Conservation (phyloP, 2,329 filamentous ascomycete genomes). For the Alternaria sp. region DNA sequence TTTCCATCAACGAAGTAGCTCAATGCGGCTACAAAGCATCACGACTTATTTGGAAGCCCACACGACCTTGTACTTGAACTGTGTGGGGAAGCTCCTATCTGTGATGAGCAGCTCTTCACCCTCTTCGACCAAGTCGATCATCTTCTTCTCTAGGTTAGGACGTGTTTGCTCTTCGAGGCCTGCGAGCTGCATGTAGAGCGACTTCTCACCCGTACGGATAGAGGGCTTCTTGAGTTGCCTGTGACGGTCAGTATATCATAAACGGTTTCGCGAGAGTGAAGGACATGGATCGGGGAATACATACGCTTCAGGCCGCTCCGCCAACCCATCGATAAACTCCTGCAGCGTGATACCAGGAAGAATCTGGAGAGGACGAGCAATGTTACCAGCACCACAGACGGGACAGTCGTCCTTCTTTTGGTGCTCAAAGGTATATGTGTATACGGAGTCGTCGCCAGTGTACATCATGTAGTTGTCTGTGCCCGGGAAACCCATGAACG, state of each 20-base stretch:
- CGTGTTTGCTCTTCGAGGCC: slow-evolving; percentile 85
- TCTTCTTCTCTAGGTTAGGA: slow-evolving; percentile 79
- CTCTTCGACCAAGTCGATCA: slow-evolving; percentile 77
- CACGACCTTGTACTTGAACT: slow-evolving; percentile 68
- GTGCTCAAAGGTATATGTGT: slow-evolving; percentile 96
- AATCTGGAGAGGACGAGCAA: slow-evolving; percentile 77
- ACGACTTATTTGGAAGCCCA: slow-evolving; percentile 45
- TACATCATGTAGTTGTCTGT: slow-evolving; percentile 97
- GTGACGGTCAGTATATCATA: background rate
- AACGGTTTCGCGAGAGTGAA: background rate
- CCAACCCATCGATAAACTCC: slow-evolving; percentile 85
- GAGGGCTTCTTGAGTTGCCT: slow-evolving; percentile 91
- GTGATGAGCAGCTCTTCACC: slow-evolving; percentile 92
- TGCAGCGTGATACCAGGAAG: slow-evolving; percentile 76
- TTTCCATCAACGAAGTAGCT: background rate
- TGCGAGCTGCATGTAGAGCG: slow-evolving; percentile 89
- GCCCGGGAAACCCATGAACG: slow-evolving; percentile 77
- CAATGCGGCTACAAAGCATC: background rate
- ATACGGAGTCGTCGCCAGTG: slow-evolving; percentile 92
- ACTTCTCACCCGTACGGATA: slow-evolving; percentile 80
- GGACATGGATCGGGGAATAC: slow-evolving; percentile 21
- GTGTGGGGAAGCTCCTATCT: slow-evolving; percentile 84
- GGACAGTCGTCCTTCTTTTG: slow-evolving; percentile 95
- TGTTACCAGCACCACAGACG: slow-evolving; percentile 77
- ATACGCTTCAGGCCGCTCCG: slow-evolving; percentile 78